phyloP scores from a whole-genome alignment of 495 filamentous ascomycete species.

The Daldinia grandis region DNA sequence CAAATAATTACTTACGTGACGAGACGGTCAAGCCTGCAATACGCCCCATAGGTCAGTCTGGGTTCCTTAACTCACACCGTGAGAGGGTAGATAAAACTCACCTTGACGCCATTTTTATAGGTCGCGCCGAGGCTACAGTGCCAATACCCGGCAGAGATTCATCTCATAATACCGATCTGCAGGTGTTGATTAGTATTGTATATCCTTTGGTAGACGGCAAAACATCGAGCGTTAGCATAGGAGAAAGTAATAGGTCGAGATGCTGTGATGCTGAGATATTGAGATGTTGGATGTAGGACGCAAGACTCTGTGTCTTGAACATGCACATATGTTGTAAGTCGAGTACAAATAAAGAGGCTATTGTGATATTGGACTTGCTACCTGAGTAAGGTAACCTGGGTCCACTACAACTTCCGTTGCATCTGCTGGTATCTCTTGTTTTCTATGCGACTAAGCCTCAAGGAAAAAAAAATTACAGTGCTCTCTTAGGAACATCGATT shows the following conservation, averaged over 20 bases:
- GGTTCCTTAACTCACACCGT: constrained; percentile 4
- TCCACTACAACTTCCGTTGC: constrained; percentile 13
- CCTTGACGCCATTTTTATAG: constrained; percentile 64
- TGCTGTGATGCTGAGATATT: constrained; percentile 4
- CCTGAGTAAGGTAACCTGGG: constrained; percentile 4
- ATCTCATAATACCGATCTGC: constrained; percentile 43
- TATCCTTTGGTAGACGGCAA: not conserved
- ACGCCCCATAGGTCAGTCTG: constrained; percentile 33
- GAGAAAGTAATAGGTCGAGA: constrained; percentile 1
- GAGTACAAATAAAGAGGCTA: constrained; percentile 11
- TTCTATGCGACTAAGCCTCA: constrained; percentile 23
- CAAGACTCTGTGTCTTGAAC: constrained; percentile 13
- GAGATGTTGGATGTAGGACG: not conserved
- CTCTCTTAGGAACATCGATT: constrained; percentile 6
- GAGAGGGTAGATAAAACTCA: constrained; percentile 43
- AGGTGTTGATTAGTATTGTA: constrained; percentile 11
- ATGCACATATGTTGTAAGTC: constrained; percentile 18
- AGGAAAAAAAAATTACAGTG: constrained; percentile 16
- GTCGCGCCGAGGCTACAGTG: constrained; percentile 45
- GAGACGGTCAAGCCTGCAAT: constrained; percentile 80
- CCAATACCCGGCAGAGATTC: constrained; percentile 37
- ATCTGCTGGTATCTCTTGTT: constrained; percentile 11
- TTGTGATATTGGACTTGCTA: constrained; percentile 29
- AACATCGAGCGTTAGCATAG: constrained; percentile 1
- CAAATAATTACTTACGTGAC: constrained; percentile 78